Base-by-base conservation (phyloP, 108 stramenopile species). In the Fragilariopsis cylindrus region DNA sequence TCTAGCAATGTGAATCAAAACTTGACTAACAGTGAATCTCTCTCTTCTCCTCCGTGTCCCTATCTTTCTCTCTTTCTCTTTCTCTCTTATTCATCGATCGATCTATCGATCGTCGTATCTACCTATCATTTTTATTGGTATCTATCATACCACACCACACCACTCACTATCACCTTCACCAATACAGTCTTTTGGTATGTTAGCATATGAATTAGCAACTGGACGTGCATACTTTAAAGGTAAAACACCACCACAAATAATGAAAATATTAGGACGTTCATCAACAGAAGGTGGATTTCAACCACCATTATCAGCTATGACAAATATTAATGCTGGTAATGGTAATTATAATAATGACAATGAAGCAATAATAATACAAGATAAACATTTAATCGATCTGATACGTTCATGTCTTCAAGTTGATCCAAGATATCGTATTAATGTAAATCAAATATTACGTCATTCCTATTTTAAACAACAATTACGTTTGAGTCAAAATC, bases 181-280 rank as follows among this genome's bases (percentile, higher is more conserved):
- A 30, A 30, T 30, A 30, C 30, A 30, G 30, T 65, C 63, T 18
- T 78, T 71, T 53, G 92, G 95, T 6, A 91, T 96, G 91, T 72
- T 96, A 54, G 63, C 91, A 7, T 93, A 90, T 76, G 92, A 96
- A 75, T 72, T 96, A 53, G 76, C 83, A n/a, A 90, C 86, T 5
- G 92, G 92, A 2, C 42, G 73, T 55, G 80, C 85, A 4, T 93
- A 89, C 81, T 96, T 90, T 70, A 84, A 81, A 19, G 85, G 83
- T 8, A 79, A 83, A 60, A 60, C 46, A 6, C 60, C 72, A n/a
- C 46, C 30, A 6, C 47, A 56, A 56, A 72, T 72, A 21, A 72
- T 72, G 72, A 4, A 15, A 5, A 48, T 39, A 3, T 44, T 68
- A 48, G 67, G 67, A 4, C 43, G 46, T 45, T 13, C 62, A 1